A percentile compares a stretch with the other conserved stretches of the same genome.
These are phyloP conservation scores for Globisporangium nagaii DNA, from an alignment of 352 stramenopile species.

Conservation along the genomic window DNA sequence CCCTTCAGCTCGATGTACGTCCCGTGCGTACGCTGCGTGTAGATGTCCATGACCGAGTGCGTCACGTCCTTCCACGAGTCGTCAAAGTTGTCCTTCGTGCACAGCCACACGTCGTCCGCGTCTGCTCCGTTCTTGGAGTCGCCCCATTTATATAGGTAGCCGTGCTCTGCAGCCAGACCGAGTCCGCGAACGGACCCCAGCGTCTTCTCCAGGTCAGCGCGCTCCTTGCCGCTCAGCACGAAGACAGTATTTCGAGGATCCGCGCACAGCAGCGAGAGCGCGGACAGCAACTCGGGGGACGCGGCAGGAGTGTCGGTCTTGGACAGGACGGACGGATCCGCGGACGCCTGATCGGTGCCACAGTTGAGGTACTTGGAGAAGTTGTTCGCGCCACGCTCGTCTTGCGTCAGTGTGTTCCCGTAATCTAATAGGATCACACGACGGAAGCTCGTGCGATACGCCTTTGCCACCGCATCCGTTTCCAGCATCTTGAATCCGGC, in stretches of 20 bases:
- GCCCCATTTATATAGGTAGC: constrained; percentile 97
- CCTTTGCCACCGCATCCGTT: constrained; percentile 82
- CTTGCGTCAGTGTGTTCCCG: constrained; percentile 94
- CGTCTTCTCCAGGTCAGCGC: constrained; percentile 90
- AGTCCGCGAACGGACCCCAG: constrained; percentile 93
- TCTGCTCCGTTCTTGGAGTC: constrained; percentile 24
- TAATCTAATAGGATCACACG: constrained; percentile 98
- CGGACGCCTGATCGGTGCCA: constrained; percentile 17
- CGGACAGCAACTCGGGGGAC: constrained; percentile 77
- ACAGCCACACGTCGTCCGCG: constrained; percentile 70
- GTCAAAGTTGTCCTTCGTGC: constrained; percentile 89
- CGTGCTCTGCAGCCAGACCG: constrained; percentile 97
- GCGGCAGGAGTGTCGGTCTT: constrained; percentile 34
- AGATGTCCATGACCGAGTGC: constrained; percentile 98
- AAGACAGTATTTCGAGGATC: constrained; percentile 98
- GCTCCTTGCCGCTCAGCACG: constrained; percentile 96
- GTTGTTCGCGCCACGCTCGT: constrained; percentile 71
- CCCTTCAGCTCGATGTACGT: constrained; percentile 99
- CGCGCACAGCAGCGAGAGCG: constrained; percentile 89
- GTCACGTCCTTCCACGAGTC: constrained; percentile 97
- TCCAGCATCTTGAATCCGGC: constrained; percentile 94
- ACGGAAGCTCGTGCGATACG: constrained; percentile 82
- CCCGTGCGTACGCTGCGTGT: constrained; percentile 97
- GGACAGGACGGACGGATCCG: constrained; percentile 26
- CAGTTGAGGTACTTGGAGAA: constrained; percentile 84